Base-by-base conservation (phyloP, 306 rosid species). In the Cajanus cajan region DNA sequence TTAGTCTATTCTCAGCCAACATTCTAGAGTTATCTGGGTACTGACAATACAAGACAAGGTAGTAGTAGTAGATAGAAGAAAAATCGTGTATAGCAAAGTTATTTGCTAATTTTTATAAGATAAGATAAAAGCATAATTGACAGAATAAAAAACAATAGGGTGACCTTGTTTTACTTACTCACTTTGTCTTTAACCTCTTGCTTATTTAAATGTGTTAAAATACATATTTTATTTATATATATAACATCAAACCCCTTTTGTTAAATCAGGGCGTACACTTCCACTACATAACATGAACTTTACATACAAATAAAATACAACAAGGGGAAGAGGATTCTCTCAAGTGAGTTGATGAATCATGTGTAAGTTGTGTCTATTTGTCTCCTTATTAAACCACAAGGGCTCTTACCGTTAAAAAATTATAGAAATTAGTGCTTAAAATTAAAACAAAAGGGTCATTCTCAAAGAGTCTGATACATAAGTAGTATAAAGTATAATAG, bases 1-100 rank as follows among this genome's bases (percentile, higher is more conserved):
- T 63, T n/a, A 47, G 48, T n/a, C 64, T 47, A 68, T 8, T n/a
- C 45, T 36, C 63, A 21, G 39, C 76, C 63, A 80, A 52, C 61
- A 64, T 33, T 74, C 65, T 25, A 66, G 21, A 19, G 48, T 31
- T 31, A 21, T 16, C 16, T 28, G 10, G n/a, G 6, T 66, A 55
- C 39, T 9, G 41, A 58, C 39, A 13, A 31, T 37, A 36, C n/a
- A 59, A 54, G 33, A 44, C n/a, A 21, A 57, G 41, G 12, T 14
- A n/a, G n/a, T n/a, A n/a, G n/a, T 16, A 67, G 68, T 31, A 19
- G 28, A 19, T 18, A 25, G 40, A 19, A 25, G 31, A 19, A 61
- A 18, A 11, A 19, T 16, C 11, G 57, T n/a, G 40, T 22, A 36
- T 36, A 33, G 3, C 45, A 79, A 44, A 13, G 45, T 24, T 24